Percentiles rank a stretch among this genome's conserved stretches.
These are phyloP conservation scores for Sungouiella thailandica DNA, from an alignment of 805 yeast genomes.

Conservation along the genomic window DNA sequence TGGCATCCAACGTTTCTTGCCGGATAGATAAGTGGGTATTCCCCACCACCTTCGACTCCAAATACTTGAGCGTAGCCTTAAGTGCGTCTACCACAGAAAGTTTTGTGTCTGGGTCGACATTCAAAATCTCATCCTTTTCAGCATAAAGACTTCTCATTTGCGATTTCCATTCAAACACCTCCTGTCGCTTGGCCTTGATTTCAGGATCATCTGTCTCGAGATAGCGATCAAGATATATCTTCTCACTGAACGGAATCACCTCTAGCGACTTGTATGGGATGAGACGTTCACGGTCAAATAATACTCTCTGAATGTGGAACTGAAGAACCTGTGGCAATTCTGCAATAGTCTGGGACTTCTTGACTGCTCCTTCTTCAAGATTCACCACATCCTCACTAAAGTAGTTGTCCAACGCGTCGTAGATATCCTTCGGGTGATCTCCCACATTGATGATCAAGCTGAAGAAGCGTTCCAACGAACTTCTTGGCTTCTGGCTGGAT, in stretches of 20 bases:
- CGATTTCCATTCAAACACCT: slow-evolving; percentile 61
- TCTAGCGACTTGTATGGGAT: slow-evolving; percentile 79
- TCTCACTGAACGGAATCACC: slow-evolving; percentile 76
- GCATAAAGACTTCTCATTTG: slow-evolving; percentile 41
- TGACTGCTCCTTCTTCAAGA: slow-evolving; percentile 68
- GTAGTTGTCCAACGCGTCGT: slow-evolving; percentile 84
- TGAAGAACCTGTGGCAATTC: slow-evolving; percentile 79
- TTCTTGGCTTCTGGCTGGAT: slow-evolving; percentile 29
- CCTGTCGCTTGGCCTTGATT: slow-evolving; percentile 47
- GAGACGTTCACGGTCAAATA: slow-evolving; percentile 69
- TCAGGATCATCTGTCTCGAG: slow-evolving; percentile 61
- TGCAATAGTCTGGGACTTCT: slow-evolving; percentile 65
- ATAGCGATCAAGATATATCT: slow-evolving; percentile 82
- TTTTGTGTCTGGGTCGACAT: slow-evolving; percentile 34
- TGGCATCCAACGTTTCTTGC: slow-evolving; percentile 42
- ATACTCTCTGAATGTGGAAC: slow-evolving; percentile 90
- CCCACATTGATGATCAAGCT: slow-evolving; percentile 82
- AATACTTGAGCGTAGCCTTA: slow-evolving; percentile 51
- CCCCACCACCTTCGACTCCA: slow-evolving; percentile 39
- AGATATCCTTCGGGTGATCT: slow-evolving; percentile 82
- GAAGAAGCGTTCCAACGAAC: slow-evolving; percentile 63
- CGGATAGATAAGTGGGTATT: slow-evolving; percentile 33
- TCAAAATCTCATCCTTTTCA: slow-evolving; percentile 39
- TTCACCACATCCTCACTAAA: slow-evolving; percentile 70
- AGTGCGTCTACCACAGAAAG: slow-evolving; percentile 39